A percentile compares a stretch with the other conserved stretches of the same genome.
These are phyloP conservation scores for Ormosia semicastrata DNA, from an alignment of 306 rosid genomes.

Conservation along the genomic window DNA sequence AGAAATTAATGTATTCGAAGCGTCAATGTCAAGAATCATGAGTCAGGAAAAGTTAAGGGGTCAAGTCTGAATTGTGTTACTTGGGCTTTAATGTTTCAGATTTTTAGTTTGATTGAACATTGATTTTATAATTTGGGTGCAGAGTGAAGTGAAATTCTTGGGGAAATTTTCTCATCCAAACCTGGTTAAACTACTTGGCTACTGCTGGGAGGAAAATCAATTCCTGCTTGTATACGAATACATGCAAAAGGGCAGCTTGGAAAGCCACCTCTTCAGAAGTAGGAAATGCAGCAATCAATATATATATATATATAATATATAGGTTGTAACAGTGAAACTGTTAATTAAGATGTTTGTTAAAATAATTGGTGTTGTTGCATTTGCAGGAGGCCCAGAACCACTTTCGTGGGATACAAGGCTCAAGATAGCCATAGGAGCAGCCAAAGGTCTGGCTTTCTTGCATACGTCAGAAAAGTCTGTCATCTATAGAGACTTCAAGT, in stretches of 20 bases:
- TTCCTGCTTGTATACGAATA: conserved; percentile 70
- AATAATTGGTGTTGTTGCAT: not conserved
- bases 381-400: conserved; percentile 58
- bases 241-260: conserved; percentile 84
- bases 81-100: not conserved
- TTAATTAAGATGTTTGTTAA: not conserved
- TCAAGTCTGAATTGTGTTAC: not conserved
- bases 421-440: conserved; percentile 84
- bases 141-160: conserved; percentile 81
- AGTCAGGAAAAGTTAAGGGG: not conserved
- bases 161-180: conserved; percentile 82
- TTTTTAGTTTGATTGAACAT: not conserved
- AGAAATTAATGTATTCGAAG: not conserved
- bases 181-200: conserved; percentile 73
- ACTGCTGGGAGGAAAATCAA: conserved; percentile 70
- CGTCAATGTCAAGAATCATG: not conserved
- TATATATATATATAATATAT: not conserved
- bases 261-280: conserved; percentile 87
- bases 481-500: conserved; percentile 82
- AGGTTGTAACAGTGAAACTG: not conserved
- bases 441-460: conserved; percentile 62
- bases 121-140: conserved; percentile 16
- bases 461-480: conserved; percentile 67
- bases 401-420: conserved; percentile 70
- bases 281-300: not conserved